These are phyloP conservation scores for Globisporangium rhizosaccharum DNA, from an alignment of 352 stramenopile species.

Conservation along the genomic window DNA sequence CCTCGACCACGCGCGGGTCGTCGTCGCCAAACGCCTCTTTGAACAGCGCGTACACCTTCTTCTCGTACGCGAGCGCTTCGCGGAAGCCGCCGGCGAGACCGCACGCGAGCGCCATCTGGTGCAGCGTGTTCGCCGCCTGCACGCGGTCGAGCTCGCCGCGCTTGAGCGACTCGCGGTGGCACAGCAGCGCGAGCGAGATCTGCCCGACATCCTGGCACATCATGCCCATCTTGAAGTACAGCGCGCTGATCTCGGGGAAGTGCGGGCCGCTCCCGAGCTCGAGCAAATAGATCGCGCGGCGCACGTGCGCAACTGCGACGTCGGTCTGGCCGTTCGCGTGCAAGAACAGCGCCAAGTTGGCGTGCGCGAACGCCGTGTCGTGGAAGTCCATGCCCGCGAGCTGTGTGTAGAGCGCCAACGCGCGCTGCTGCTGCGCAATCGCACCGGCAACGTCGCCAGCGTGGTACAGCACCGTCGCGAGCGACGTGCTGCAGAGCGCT, in stretches of 20 bases:
- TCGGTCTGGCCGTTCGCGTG: constrained; percentile 84
- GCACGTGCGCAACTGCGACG: constrained; percentile 85
- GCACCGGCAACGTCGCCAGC: constrained; percentile 85
- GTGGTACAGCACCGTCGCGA: constrained; percentile 92
- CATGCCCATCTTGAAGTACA: constrained; percentile 93
- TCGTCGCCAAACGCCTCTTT: constrained; percentile 80
- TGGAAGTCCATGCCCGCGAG: constrained; percentile 91
- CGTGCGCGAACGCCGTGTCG: constrained; percentile 88
- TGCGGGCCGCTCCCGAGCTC: constrained; percentile 89
- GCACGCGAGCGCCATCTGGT: constrained; percentile 85
- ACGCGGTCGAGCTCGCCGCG: constrained; percentile 83
- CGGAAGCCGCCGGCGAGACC: constrained; percentile 71
- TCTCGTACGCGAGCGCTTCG: constrained; percentile 87
- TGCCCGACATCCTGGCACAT: constrained; percentile 92
- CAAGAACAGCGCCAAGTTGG: constrained; percentile 90
- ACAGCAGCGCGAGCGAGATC: constrained; percentile 81
- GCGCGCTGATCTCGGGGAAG: constrained; percentile 86
- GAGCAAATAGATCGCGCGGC: constrained; percentile 90
- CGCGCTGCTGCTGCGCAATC: constrained; percentile 86
- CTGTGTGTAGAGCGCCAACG: constrained; percentile 90
- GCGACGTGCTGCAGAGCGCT: constrained; percentile 87
- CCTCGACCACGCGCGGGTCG: constrained; percentile 75
- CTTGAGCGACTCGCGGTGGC: constrained; percentile 83
- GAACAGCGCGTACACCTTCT: constrained; percentile 83
- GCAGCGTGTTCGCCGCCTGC: constrained; percentile 82